Conservation (phyloP, 306 rosid species). For the Dicorynia guianensis region DNA sequence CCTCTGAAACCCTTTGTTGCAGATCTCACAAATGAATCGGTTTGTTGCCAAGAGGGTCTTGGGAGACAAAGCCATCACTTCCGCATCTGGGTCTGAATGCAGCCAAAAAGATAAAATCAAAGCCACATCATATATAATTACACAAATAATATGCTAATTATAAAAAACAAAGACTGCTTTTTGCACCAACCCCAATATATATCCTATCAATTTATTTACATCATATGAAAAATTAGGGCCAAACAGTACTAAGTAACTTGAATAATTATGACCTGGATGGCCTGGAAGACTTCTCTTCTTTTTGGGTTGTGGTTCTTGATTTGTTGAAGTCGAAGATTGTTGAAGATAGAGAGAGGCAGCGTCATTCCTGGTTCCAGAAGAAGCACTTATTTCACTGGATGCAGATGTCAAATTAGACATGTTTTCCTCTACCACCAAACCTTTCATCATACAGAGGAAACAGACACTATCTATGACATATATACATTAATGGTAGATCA, state of each 20-base stretch:
- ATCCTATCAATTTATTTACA: background rate
- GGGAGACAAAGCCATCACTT: conserved; percentile 84
- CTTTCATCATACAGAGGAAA: conserved; percentile 44
- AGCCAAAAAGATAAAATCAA: background rate
- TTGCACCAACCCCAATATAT: background rate
- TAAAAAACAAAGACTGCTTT: background rate
- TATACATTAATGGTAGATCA: too few relatives aligned
- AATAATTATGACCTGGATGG: conserved; percentile 66
- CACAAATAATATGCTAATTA: background rate
- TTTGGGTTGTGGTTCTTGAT: conserved; percentile 61
- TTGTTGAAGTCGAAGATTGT: conserved; percentile 59
- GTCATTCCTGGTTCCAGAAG: conserved; percentile 64
- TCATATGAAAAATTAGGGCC: background rate
- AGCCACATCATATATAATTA: background rate
- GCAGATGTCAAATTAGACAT: conserved; percentile 80
- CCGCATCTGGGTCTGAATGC: conserved; percentile 82
- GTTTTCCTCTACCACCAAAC: conserved; percentile 59
- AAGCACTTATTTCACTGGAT: conserved; percentile 75
- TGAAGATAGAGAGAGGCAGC: conserved; percentile 49
- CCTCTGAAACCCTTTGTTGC: conserved; percentile 89
- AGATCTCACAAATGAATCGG: conserved; percentile 80
- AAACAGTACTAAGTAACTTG: conserved; percentile 7
- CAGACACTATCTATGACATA: too few relatives aligned
- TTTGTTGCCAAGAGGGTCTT: conserved; percentile 77
- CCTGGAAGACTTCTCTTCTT: conserved; percentile 87